phyloP scores from a whole-genome alignment of 1,284 basidiomycete species.

The Neotropicomus parvogracilis region DNA sequence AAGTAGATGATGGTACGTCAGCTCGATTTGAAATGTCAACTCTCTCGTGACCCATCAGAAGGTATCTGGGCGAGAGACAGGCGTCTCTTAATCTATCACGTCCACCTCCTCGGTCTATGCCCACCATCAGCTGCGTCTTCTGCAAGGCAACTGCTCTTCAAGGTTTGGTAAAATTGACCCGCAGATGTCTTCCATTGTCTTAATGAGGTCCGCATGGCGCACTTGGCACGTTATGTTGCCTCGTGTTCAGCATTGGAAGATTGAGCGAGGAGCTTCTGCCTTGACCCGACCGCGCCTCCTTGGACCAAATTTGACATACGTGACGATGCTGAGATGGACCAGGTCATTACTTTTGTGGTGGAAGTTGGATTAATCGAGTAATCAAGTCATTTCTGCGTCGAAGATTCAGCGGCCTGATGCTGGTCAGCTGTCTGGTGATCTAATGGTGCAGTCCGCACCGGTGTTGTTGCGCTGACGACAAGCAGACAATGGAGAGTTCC shows the following conservation, averaged over 20 bases:
- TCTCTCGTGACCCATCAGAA: conserved; percentile 11
- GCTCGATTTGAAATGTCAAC: conserved; percentile 6
- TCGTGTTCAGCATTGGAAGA: conserved; percentile 22
- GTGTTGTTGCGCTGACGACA: conserved; percentile 9
- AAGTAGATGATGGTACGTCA: conserved; percentile 4
- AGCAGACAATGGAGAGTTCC: background rate
- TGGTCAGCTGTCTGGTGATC: conserved; percentile 3
- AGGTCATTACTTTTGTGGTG: background rate
- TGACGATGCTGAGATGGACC: conserved; percentile 1
- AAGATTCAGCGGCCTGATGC: background rate
- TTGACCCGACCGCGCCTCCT: conserved; percentile 2
- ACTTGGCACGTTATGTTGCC: conserved; percentile 12
- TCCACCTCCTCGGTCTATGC: conserved; percentile 28
- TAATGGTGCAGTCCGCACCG: conserved; percentile 1
- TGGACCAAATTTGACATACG: conserved; percentile 11
- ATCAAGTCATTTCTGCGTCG: conserved; percentile 2
- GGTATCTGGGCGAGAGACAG: conserved; percentile 9
- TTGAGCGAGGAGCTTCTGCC: conserved; percentile 10
- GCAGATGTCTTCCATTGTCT: conserved; percentile 13
- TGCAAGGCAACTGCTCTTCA: conserved; percentile 18
- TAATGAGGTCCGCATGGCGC: conserved; percentile 18
- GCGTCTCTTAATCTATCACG: conserved; percentile 11
- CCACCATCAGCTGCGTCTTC: conserved; percentile 12
- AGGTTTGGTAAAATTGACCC: conserved; percentile 9
- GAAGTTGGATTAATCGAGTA: conserved; percentile 8